Evolutionary conservation across 2,329 filamentous ascomycete species (phyloP), one percentile per base, ranked within the genome.

Genomic region (Alternaria triticina): DNA sequence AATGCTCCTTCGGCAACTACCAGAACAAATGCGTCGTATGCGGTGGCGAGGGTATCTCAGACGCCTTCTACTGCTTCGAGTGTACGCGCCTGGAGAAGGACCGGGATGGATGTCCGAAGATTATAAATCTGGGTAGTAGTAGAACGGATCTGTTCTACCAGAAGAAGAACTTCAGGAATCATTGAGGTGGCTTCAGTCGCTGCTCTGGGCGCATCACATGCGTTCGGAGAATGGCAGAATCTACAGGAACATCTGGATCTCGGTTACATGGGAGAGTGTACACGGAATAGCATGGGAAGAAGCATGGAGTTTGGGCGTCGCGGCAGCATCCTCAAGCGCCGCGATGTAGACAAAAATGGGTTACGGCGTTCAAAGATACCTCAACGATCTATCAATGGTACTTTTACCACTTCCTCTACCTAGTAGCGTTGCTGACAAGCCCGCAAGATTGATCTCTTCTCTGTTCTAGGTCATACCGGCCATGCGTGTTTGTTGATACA

Each of bases 21-120:
- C 96, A 98, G 84, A 99, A 99, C 86, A 99, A 99, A 83, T 99
- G 96, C 80, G 94, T 99, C 72, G 96, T 99, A 46, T 99, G 96
- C 82, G 96, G 96, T 80, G 96, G 96, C 74, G 96, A 98, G 83
- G 96, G 96, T 28, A 99, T 99, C 80, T 96, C 92, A 33, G 96
- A 99, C 80, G 96, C 96, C 54, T 98, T 98, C 82, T 99, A 99
- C 85, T 99, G 96, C 86, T 98, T 98, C 79, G 96, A 99, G 83
- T 99, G 96, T 81, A 99, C 96, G 62, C 88, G 96, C 8, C 84
- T 99, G 15, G 96, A 99, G 81, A 99, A 98, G 83, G 96, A 99
- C 79, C 86, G 96, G 65, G 96, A 99, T 79, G 96, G 96, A 3
- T 99, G 96, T 81, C 96, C 96, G 57, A 99, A 99, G 88, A 99